Percentiles rank a stretch among this genome's conserved stretches.
Evolutionary conservation across 176 grass and related monocot genomes (phyloP).

Genomic region (Carex scoparia): DNA sequence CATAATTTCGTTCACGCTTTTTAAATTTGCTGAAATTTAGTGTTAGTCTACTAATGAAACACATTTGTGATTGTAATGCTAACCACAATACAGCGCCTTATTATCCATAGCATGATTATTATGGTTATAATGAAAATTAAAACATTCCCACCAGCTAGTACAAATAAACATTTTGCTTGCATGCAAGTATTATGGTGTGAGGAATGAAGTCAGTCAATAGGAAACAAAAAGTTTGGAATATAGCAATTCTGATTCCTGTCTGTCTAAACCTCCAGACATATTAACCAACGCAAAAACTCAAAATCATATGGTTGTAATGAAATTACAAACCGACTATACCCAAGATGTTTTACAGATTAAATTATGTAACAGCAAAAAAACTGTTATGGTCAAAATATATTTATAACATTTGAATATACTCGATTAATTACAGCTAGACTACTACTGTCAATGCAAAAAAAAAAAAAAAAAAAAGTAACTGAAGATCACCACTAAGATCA

Average conservation of each 20-base stretch:
- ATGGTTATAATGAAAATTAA: not conserved
- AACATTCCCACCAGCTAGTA: not conserved
- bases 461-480: not conserved
- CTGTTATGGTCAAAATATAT: not conserved
- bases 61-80: not conserved
- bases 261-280: not conserved
- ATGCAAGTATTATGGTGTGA: not conserved
- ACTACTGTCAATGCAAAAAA: not conserved
- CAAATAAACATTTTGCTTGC: not conserved
- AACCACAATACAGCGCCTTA: not conserved
- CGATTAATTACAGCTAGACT: not conserved
- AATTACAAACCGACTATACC: not conserved
- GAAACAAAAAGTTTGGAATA: not conserved
- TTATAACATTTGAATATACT: not conserved
- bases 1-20: slow-evolving; percentile 8
- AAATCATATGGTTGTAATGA: not conserved
- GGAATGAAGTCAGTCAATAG: too few species aligned
- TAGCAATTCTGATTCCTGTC: not conserved
- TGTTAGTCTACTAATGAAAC: not conserved
- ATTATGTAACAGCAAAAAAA: not conserved
- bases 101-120: not conserved
- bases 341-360: not conserved
- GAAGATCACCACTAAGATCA: not conserved
- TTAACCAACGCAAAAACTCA: not conserved
- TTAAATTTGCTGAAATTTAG: slow-evolving; percentile 3